Evolutionary conservation across 306 rosid species (phyloP), one percentile per base, ranked within the genome.

Genomic region (Castanea crenata): DNA sequence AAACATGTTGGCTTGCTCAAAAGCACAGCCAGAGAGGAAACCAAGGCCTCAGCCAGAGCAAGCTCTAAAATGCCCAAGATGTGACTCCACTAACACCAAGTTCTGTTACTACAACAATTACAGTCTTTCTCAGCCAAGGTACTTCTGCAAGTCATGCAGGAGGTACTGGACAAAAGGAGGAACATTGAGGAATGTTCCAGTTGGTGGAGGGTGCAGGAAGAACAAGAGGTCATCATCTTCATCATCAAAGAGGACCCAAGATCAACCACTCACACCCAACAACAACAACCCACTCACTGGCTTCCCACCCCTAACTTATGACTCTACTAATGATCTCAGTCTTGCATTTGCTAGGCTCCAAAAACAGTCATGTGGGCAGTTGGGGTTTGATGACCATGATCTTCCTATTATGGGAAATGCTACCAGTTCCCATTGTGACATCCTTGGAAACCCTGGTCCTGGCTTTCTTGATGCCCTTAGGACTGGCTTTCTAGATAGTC

Each of bases 81-180:
- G 99, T 74, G 98, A 95, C 64, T 95, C 99, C 0, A 75, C 89
- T 41, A 93, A 95, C 92, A 95, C 99, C 80, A 95, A 95, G 58
- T 95, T 95, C 83, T 95, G 99, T 59, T 95, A 95, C 92, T 95
- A 95, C 93, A 95, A 95, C 89, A 95, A 95, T 84, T 95, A 95
- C 84, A 92, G 98, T 25, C 97, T 95, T 49, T 65, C 98, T 2
- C 99, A 95, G 80, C 99, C 99, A 7, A 90, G 99, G 78, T 95
- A 93, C 76, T 93, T 95, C 85, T 95, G 99, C 92, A 95, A 95
- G 73, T 88, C 99, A 1, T 95, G 99, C 78, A 86, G 99, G 56
- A 91, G 99, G 82, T 95, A 95, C 79, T 95, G 99, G 99, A 95
- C 98, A 4, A 93, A 93, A 89, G 99, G 99, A 23, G 99, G 99